Percentiles rank a stretch among this genome's conserved stretches.
Conservation (phyloP, 2,329 filamentous ascomycete genomes). For the Sphaceloma murrayae region DNA sequence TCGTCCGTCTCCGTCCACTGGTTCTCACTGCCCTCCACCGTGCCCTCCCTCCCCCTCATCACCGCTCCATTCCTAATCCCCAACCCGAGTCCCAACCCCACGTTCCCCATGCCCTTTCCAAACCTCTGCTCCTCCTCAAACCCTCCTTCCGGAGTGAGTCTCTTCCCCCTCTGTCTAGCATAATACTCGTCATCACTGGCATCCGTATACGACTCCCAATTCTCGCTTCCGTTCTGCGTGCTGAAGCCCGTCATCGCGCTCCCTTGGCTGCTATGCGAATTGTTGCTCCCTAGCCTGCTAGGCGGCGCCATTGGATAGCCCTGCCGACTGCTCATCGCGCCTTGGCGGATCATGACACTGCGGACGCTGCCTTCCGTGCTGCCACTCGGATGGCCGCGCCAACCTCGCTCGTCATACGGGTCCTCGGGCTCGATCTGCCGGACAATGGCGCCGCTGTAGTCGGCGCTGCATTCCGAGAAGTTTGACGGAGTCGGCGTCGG, state of each 20-base stretch:
- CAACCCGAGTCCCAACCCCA: neutral
- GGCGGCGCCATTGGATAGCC: slow-evolving; percentile 18
- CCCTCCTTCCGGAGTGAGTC: slow-evolving; percentile 38
- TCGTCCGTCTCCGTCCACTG: slow-evolving; percentile 33
- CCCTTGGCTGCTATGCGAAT: slow-evolving; percentile 47
- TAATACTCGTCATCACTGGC: slow-evolving; percentile 55
- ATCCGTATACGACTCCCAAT: slow-evolving; percentile 96
- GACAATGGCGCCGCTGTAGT: slow-evolving; percentile 50
- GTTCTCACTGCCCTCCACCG: slow-evolving; percentile 27
- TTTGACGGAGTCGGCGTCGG: slow-evolving; percentile 26
- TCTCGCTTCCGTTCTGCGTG: slow-evolving; percentile 61
- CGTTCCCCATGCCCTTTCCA: slow-evolving; percentile 29
- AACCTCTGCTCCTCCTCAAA: slow-evolving; percentile 21
- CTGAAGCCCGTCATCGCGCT: slow-evolving; percentile 33
- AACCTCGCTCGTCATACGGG: slow-evolving; percentile 61
- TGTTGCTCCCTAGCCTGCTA: slow-evolving; percentile 57
- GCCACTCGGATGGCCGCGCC: slow-evolving; percentile 20
- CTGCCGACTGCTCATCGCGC: slow-evolving; percentile 21
- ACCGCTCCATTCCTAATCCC: slow-evolving; percentile 4
- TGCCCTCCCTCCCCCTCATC: slow-evolving; percentile 23
- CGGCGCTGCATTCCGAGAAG: slow-evolving; percentile 30
- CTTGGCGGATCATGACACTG: slow-evolving; percentile 27
- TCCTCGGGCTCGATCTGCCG: slow-evolving; percentile 64
- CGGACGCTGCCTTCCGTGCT: slow-evolving; percentile 26
- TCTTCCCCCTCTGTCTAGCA: slow-evolving; percentile 60